These are phyloP conservation scores for Mycena leptocephala DNA, from an alignment of 768 basidiomycete species.

Conservation along the genomic window DNA sequence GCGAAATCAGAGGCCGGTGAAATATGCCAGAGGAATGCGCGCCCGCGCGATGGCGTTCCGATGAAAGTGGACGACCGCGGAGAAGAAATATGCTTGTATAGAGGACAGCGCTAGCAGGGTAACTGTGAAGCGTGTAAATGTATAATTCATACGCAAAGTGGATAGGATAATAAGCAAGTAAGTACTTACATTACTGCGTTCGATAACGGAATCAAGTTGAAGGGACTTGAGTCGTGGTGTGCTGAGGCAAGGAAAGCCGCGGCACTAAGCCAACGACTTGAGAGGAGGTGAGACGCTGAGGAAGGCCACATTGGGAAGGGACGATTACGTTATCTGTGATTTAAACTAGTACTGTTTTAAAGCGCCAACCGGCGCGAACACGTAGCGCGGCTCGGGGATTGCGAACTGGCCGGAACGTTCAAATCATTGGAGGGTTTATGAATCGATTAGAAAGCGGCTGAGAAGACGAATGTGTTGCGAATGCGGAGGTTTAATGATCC, in stretches of 20 bases:
- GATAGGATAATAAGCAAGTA: not conserved
- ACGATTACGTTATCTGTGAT: no score
- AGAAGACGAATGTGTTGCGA: not conserved
- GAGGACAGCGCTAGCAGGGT: not conserved
- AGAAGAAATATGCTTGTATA: not conserved
- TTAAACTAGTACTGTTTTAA: not conserved
- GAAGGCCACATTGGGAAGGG: not conserved
- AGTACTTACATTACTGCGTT: not conserved
- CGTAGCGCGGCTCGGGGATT: not conserved
- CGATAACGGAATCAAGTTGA: not conserved
- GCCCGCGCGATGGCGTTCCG: not conserved
- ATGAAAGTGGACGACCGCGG: conserved; percentile 10
- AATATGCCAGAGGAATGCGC: conserved; percentile 16
- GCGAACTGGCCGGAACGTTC: not conserved
- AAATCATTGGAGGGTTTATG: not conserved
- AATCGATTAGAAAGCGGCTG: not conserved
- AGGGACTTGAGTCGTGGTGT: not conserved
- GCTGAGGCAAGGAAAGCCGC: conserved; percentile 9
- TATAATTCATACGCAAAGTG: no score
- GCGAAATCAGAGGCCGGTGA: conserved; percentile 12
- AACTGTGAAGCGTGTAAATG: not conserved
- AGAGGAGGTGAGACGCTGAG: not conserved
- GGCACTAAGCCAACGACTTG: conserved; percentile 1
- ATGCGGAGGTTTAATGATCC: no score
- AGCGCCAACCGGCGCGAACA: not conserved